A percentile compares a stretch with the other conserved stretches of the same genome.
phyloP scores from a whole-genome alignment of 139 green algal genomes.

The Gonium pectorale region DNA sequence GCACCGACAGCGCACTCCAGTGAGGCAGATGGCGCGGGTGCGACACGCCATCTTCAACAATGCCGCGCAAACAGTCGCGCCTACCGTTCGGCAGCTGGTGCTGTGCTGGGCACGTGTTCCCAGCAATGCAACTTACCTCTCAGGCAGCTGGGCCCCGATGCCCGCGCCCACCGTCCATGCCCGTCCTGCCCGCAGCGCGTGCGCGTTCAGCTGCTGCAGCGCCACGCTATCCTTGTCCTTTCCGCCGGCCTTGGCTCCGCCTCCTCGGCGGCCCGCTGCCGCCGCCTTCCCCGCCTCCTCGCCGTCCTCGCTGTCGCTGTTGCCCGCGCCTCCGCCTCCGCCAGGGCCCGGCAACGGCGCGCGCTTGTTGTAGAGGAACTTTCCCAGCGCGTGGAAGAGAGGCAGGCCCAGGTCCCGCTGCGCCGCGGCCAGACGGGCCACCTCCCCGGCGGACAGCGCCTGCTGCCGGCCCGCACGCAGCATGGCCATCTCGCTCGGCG shows the following conservation, averaged over 20 bases:
- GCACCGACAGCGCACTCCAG: too few species aligned
- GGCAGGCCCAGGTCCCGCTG: constrained; percentile 68
- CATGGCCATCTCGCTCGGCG: background rate
- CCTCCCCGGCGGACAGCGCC: constrained; percentile 18
- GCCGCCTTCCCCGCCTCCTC: background rate
- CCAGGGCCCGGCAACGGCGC: too few species aligned
- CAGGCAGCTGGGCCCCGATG: background rate
- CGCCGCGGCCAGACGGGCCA: constrained; percentile 13
- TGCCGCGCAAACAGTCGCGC: too few species aligned
- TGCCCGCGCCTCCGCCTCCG: background rate
- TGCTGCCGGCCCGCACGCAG: background rate
- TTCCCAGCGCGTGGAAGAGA: constrained; percentile 86
- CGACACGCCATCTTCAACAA: too few species aligned
- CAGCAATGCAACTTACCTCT: too few species aligned
- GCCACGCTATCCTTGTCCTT: constrained; percentile 36
- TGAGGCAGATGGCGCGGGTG: too few species aligned
- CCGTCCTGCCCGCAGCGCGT: background rate
- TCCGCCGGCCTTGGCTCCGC: background rate
- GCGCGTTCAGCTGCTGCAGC: constrained; percentile 8
- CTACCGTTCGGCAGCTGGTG: too few species aligned
- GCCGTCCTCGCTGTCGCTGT: background rate
- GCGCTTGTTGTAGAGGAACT: constrained; percentile 89
- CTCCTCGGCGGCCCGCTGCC: background rate
- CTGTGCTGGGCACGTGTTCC: too few species aligned
- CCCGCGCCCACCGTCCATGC: background rate